Evolutionary conservation across 2,329 filamentous ascomycete species (phyloP).

Genomic region (Pezicula carpinea): DNA sequence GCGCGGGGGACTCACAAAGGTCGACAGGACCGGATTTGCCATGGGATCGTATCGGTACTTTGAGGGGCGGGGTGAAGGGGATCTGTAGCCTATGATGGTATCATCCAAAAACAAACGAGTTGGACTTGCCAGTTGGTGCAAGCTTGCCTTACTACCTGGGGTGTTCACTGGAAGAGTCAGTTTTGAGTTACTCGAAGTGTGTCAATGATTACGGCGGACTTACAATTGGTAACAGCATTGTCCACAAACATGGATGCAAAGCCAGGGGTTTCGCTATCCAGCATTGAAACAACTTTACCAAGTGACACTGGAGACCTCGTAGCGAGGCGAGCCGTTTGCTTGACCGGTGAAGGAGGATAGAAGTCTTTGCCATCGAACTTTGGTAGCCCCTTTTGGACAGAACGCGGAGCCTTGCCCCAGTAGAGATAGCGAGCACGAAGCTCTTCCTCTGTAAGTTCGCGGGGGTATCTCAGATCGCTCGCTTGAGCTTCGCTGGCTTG

Average conservation of each 20-base stretch:
- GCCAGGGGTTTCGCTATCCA: neutral
- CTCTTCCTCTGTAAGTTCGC: constrained; percentile 55
- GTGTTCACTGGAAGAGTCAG: too few relatives aligned
- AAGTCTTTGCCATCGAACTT: constrained; percentile 64
- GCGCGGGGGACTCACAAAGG: too few relatives aligned
- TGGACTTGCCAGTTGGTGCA: too few relatives aligned
- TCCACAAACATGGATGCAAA: neutral
- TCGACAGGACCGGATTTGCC: too few relatives aligned
- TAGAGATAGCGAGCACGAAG: constrained; percentile 54
- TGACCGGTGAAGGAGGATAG: constrained; percentile 52
- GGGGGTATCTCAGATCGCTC: constrained; percentile 49
- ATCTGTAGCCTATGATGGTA: too few relatives aligned
- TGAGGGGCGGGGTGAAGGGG: too few relatives aligned
- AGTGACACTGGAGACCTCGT: neutral
- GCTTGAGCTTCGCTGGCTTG: constrained; percentile 36
- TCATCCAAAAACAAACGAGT: too few relatives aligned
- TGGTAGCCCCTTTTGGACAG: constrained; percentile 48
- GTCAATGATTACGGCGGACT: too few relatives aligned
- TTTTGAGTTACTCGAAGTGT: too few relatives aligned
- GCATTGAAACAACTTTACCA: too few relatives aligned
- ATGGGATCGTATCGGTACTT: too few relatives aligned
- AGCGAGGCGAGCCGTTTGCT: constrained; percentile 22
- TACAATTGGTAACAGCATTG: neutral
- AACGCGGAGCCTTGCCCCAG: constrained; percentile 52
- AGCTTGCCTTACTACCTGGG: too few relatives aligned